phyloP scores from a whole-genome alignment of 768 basidiomycete species.

The Tricholoma sp. region DNA sequence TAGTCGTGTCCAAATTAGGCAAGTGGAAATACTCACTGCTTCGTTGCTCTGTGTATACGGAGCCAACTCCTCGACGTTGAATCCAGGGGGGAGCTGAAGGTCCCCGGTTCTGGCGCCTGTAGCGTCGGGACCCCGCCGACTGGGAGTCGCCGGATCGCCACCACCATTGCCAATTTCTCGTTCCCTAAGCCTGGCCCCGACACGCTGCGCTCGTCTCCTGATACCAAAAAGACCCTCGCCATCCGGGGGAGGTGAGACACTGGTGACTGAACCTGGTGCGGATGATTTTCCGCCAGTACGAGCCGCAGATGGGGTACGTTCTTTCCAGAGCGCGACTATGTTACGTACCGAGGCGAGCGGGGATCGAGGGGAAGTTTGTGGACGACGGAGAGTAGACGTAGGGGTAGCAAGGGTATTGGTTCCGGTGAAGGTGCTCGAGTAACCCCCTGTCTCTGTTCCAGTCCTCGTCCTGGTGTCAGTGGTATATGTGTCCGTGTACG shows the following conservation, averaged over 20 bases:
- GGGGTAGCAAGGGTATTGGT: slow-evolving; percentile 41
- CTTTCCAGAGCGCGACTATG: slow-evolving; percentile 77
- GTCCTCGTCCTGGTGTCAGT: slow-evolving; percentile 21
- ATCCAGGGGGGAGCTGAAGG: slow-evolving; percentile 33
- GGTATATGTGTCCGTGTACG: slow-evolving; percentile 22
- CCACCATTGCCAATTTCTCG: slow-evolving; percentile 19
- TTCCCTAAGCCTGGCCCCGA: slow-evolving; percentile 30
- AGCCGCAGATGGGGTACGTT: slow-evolving; percentile 55
- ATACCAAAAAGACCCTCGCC: slow-evolving; percentile 51
- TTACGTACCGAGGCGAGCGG: slow-evolving; percentile 73
- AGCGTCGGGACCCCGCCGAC: slow-evolving; percentile 17
- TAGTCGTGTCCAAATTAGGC: slow-evolving; percentile 5
- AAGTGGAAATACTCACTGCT: slow-evolving; percentile 31
- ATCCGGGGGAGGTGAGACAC: slow-evolving; percentile 30
- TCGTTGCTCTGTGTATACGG: slow-evolving; percentile 46
- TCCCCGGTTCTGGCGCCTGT: slow-evolving; percentile 29
- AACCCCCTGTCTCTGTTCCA: slow-evolving; percentile 36
- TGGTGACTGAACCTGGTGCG: slow-evolving; percentile 33
- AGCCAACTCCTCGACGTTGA: slow-evolving; percentile 42
- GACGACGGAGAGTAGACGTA: slow-evolving; percentile 53
- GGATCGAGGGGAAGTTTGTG: slow-evolving; percentile 62
- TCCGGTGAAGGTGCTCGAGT: slow-evolving; percentile 28
- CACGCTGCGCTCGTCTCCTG: slow-evolving; percentile 37
- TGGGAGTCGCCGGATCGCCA: slow-evolving; percentile 20
- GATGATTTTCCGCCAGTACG: slow-evolving; percentile 30